These are phyloP conservation scores for Trypanosoma grayi DNA, from an alignment of 208 protist species.

Conservation along the genomic window DNA sequence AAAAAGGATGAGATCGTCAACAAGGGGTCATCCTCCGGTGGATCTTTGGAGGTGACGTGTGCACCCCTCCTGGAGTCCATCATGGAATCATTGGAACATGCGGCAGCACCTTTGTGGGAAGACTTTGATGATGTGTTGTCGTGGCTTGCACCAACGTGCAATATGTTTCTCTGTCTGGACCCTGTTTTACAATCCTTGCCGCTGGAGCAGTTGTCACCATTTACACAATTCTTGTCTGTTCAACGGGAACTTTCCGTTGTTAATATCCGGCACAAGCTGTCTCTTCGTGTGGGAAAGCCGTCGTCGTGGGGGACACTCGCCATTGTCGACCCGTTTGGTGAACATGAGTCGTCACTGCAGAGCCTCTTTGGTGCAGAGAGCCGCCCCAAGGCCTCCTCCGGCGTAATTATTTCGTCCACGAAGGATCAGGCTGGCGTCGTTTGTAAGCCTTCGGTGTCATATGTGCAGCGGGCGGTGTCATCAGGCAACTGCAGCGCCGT, in stretches of 20 bases:
- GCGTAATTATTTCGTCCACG: constrained; percentile 40
- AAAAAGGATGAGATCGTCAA: constrained; percentile 24
- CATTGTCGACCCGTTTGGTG: constrained; percentile 68
- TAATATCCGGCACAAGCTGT: constrained; percentile 35
- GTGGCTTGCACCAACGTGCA: constrained; percentile 31
- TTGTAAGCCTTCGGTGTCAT: constrained; percentile 33
- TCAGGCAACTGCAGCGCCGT: constrained; percentile 13
- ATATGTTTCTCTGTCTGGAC: constrained; percentile 70
- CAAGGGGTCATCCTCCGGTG: not conserved
- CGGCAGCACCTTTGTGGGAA: constrained; percentile 33
- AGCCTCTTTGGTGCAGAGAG: constrained; percentile 27
- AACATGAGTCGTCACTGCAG: constrained; percentile 37
- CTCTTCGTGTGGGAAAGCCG: constrained; percentile 17
- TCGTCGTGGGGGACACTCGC: constrained; percentile 24
- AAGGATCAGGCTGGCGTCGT: constrained; percentile 14
- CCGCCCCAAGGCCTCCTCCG: not conserved
- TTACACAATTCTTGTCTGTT: constrained; percentile 42
- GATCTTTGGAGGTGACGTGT: not conserved
- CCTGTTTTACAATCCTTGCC: constrained; percentile 64
- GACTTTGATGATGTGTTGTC: constrained; percentile 39
- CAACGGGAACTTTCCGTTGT: constrained; percentile 59
- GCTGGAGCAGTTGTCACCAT: constrained; percentile 47
- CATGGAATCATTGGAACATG: constrained; percentile 17
- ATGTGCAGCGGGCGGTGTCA: constrained; percentile 42
- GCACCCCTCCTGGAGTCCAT: not conserved